Conservation (phyloP, 1,284 basidiomycete genomes). For the Apiotrichum sp. region DNA sequence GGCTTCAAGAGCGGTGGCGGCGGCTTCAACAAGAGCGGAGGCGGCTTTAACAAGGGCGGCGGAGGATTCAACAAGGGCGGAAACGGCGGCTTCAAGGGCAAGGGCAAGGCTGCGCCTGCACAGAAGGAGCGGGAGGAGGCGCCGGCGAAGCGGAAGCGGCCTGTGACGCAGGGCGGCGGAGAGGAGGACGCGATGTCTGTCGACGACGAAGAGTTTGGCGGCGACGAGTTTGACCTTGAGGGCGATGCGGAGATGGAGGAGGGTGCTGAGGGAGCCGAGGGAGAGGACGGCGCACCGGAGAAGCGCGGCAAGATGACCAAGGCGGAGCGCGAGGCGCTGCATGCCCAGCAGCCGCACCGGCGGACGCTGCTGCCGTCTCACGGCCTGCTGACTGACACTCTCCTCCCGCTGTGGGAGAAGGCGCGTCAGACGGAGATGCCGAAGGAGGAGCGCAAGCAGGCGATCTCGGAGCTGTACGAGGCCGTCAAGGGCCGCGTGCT, state of each 20-base stretch:
- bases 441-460: conserved; percentile 64
- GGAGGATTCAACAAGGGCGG: conserved; percentile 2
- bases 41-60: background rate
- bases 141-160: conserved; percentile 25
- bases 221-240: conserved; percentile 16
- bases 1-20: background rate
- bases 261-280: conserved; percentile 17
- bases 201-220: conserved; percentile 22
- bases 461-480: conserved; percentile 64
- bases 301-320: conserved; percentile 32
- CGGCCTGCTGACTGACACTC: conserved; percentile 64
- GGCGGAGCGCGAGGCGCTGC: conserved; percentile 39
- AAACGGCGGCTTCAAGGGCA: conserved; percentile 4
- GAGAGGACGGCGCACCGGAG: conserved; percentile 17
- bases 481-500: conserved; percentile 69
- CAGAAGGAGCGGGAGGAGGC: conserved; percentile 1
- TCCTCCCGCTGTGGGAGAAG: conserved; percentile 64
- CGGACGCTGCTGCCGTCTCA: conserved; percentile 72
- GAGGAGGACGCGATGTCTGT: conserved; percentile 25
- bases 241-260: conserved; percentile 18
- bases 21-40: background rate
- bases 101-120: conserved; percentile 1
- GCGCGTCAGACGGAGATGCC: conserved; percentile 67
- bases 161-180: conserved; percentile 36
- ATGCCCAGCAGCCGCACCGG: conserved; percentile 46